These are phyloP conservation scores for Solanum ossicruentum DNA, from an alignment of 257 asterid genomes.

Conservation along the genomic window DNA sequence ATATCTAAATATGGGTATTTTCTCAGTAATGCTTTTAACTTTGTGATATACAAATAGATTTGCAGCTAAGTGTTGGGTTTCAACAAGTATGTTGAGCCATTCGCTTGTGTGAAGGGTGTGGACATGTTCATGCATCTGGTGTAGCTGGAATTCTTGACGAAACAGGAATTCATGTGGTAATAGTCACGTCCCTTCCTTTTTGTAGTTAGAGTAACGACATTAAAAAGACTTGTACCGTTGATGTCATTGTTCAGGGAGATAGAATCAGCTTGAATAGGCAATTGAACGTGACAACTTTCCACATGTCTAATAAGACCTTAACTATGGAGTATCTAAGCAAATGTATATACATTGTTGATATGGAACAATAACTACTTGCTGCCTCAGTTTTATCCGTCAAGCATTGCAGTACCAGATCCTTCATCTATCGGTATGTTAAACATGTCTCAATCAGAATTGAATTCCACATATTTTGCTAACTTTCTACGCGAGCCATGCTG, in stretches of 20 bases:
- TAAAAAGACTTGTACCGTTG: neutral
- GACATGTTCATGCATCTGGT: conserved; percentile 6
- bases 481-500: too few relatives aligned
- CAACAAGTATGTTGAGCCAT: neutral
- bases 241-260: conserved; percentile 2
- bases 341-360: conserved; percentile 34
- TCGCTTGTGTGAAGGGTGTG: neutral
- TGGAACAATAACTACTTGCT: conserved; percentile 50
- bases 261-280: conserved; percentile 8
- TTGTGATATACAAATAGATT: neutral
- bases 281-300: too few relatives aligned
- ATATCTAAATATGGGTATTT: neutral
- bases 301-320: neutral
- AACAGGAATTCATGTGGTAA: neutral
- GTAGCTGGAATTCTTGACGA: conserved; percentile 4
- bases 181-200: too few relatives aligned
- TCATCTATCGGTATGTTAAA: neutral
- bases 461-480: too few relatives aligned
- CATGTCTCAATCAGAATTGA: neutral
- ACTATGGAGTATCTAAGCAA: conserved; percentile 26
- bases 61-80: conserved; percentile 3
- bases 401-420: neutral
- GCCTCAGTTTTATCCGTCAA: conserved; percentile 32
- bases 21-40: neutral
- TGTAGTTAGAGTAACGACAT: neutral